phyloP scores from a whole-genome alignment of 371 early-diverging fungal species.

The Pancytospora philotis region DNA sequence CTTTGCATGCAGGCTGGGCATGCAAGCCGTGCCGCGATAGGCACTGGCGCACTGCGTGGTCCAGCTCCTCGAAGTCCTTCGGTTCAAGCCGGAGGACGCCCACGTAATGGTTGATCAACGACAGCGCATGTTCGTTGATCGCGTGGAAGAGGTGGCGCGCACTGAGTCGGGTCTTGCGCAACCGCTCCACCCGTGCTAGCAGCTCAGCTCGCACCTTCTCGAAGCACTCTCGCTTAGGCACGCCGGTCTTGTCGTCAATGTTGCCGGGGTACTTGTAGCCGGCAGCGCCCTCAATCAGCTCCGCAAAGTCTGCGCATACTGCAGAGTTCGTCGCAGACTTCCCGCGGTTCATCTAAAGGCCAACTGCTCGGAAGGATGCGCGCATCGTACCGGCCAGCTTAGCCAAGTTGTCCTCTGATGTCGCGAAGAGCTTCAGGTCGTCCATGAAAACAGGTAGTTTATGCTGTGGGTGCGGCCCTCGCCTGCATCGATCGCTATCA shows the following conservation, averaged over 20 bases:
- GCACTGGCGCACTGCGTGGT: not conserved
- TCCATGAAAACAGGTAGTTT: constrained; percentile 9
- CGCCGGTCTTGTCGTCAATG: not conserved
- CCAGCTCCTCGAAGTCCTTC: not conserved
- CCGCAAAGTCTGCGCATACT: not conserved
- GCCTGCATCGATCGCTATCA: not conserved
- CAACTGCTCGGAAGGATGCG: not conserved
- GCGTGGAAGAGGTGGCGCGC: not conserved
- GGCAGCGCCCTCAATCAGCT: not conserved
- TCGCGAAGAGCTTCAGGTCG: constrained; percentile 1
- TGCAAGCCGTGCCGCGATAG: not conserved
- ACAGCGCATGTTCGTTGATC: not conserved
- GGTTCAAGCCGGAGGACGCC: constrained; percentile 5
- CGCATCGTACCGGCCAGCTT: not conserved
- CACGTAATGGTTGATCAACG: not conserved
- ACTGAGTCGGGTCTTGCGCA: not conserved
- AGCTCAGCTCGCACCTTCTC: not conserved
- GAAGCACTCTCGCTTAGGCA: not conserved
- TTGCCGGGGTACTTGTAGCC: constrained; percentile 7
- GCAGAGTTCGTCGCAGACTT: not conserved
- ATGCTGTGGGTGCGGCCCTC: not conserved
- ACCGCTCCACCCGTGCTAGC: not conserved
- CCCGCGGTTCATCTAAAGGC: not conserved
- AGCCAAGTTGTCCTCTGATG: not conserved
- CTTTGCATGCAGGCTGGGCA: not conserved